Evolutionary conservation across 345 rosid genomes (phyloP), one percentile per base, ranked within the genome.

Genomic region (Corchorus olitorius): DNA sequence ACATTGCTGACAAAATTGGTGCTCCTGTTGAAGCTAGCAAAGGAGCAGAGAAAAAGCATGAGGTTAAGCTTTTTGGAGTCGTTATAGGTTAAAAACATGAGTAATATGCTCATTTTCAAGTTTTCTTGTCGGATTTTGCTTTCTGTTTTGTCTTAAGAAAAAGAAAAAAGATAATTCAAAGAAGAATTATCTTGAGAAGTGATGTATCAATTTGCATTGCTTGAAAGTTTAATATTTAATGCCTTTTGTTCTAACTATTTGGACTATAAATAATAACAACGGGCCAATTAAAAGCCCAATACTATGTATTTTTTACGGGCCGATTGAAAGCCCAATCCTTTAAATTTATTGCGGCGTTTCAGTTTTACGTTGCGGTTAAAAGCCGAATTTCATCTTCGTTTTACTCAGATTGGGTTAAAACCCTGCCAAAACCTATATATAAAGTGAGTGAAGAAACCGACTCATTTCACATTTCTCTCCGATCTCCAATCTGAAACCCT

Each of bases 21-120:
- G 50, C 53, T 48, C 2, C 4, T 49, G 72, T 16, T 15, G 41
- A 68, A 48, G 72, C 37, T 1, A 12, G 0, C 17, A 43, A 2
- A 27, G 65, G 67, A 66, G 35, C 1, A 34, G n/a, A 19, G 33
- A 20, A 5, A 45, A 19, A 2, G 0, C 27, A 68, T 49, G 72
- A 58, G 43, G 72, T 68, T 33, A 49, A 48, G 58, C 72, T 68
- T 49, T 68, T 68, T 49, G 72, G 72, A 48, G 43, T 68, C 41
- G 4, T 4, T 8, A 49, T 68, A 22, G 58, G 58, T 33, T 68
- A 22, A 68, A 65, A 20, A 46, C 72, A 27, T 27, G 27, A 27
- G 27, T 27, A 27, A 27, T 27, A 0, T 27, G 27, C 27, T 27
- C 27, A 27, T 27, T 27, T 27, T 27, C 27, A 27, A 27, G 27